Percentiles rank a stretch among this genome's conserved stretches.
Evolutionary conservation across 371 early-diverging fungal genomes (phyloP).

Genomic region (Mucor saturninus): DNA sequence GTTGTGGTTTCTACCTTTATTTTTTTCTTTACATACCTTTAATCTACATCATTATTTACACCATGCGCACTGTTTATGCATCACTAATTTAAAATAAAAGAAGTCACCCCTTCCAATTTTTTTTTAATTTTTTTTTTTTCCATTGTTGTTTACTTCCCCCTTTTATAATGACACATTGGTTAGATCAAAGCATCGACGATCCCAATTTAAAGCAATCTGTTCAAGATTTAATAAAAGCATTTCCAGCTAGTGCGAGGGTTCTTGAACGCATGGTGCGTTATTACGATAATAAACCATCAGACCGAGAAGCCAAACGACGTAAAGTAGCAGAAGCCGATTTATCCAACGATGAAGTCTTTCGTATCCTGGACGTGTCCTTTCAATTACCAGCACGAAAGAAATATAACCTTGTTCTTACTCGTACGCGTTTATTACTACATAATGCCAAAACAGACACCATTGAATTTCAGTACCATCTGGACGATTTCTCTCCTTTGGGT

Average conservation of each 20-base stretch:
- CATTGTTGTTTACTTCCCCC: background rate
- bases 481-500: slow-evolving; percentile 29
- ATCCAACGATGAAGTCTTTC: slow-evolving; percentile 18
- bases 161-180: slow-evolving; percentile 26
- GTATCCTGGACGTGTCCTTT: slow-evolving; percentile 38
- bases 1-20: slow-evolving; percentile 23
- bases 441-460: slow-evolving; percentile 29
- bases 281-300: slow-evolving; percentile 30
- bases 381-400: slow-evolving; percentile 47
- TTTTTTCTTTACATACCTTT: slow-evolving; percentile 27
- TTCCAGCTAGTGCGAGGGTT: slow-evolving; percentile 37
- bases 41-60: slow-evolving; percentile 5
- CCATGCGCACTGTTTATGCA: slow-evolving; percentile 9
- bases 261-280: slow-evolving; percentile 39
- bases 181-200: slow-evolving; percentile 40
- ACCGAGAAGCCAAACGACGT: slow-evolving; percentile 37
- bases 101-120: background rate
- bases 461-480: slow-evolving; percentile 28
- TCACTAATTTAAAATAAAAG: background rate
- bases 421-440: slow-evolving; percentile 28
- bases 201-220: slow-evolving; percentile 34
- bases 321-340: slow-evolving; percentile 21
- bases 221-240: slow-evolving; percentile 28
- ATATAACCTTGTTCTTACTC: slow-evolving; percentile 34
- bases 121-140: no score